Conservation (phyloP, 495 filamentous ascomycete genomes). For the Staphylotrichum longicolle region DNA sequence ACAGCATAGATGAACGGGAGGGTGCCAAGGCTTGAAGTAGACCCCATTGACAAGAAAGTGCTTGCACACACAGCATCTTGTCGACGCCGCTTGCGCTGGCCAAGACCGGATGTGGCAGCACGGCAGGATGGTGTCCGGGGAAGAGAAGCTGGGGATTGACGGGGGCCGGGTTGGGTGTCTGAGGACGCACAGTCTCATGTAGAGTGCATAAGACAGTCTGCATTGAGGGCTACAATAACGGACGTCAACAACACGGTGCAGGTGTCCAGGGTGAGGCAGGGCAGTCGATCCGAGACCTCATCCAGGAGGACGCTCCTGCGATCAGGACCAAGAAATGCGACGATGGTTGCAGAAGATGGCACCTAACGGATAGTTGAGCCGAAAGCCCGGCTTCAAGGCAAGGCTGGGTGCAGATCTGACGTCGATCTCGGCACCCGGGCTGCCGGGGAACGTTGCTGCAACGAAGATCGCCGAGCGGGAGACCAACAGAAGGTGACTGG, state of each 20-base stretch:
- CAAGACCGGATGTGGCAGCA: constrained; percentile 1
- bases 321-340: too few species aligned
- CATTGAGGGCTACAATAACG: neutral
- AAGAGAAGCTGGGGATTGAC: neutral
- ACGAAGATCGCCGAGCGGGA: too few species aligned
- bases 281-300: neutral
- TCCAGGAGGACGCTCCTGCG: too few species aligned
- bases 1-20: neutral
- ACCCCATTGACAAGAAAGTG: neutral
- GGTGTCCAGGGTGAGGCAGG: constrained; percentile 6
- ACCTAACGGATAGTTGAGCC: neutral
- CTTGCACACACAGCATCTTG: neutral
- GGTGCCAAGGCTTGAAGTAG: constrained; percentile 10
- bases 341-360: too few species aligned
- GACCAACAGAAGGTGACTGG: too few species aligned
- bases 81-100: constrained; percentile 1
- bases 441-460: too few species aligned
- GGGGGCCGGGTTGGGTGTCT: neutral
- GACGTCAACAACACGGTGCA: constrained; percentile 9
- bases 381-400: neutral
- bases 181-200: constrained; percentile 1
- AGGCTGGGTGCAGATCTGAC: neutral
- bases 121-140: constrained; percentile 4
- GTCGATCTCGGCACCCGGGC: neutral
- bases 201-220: neutral